Base-by-base conservation (phyloP, 257 asterid species). In the Przewalskia tangutica region DNA sequence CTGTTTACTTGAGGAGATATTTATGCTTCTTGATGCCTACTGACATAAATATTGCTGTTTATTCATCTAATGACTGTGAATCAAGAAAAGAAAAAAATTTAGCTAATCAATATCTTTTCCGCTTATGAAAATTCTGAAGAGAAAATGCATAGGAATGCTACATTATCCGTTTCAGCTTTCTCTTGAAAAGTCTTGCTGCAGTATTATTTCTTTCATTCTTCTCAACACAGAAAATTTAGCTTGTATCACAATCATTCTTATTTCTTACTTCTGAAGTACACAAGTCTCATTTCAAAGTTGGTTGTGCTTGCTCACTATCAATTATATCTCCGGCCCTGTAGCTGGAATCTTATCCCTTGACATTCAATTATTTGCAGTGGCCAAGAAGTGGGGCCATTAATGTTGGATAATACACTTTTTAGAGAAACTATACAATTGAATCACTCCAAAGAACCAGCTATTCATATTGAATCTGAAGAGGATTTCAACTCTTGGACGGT, bases 311-410 rank as follows among this genome's bases (percentile, higher is more conserved):
- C 11, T 20, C 67, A 51, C 23, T 38, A 38, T 68, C 73, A 44
- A 60, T 42, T 76, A 14, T 51, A 32, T 54, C 50, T 44, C 27
- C 46, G 12, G 7, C 83, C 44, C 79, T 71, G 16, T 36, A 82
- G 42, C 54, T 51, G 50, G 77, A 0, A 68, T 9, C 55, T 44
- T 23, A 36, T 85, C 7, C 27, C 62, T 50, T 75, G 62, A 44
- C 83, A 12, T 73, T 56, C 62, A 44, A 27, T 81, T 87, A 44
- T 77, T 83, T 85, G 82, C 86, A 96, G 99, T 82, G 99, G 99
- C 20, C 77, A 87, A 83, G 92, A 93, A 55, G 89, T 89, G 81
- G 98, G 97, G 60, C 92, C 93, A 10, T 77, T 94, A 17, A 13
- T 34, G 58, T 73, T 88, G 89, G 89, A 89, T 82, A 67, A 83